Evolutionary conservation across 192 early-diverging fungal species (phyloP).

Genomic region (Dissophora ornata): DNA sequence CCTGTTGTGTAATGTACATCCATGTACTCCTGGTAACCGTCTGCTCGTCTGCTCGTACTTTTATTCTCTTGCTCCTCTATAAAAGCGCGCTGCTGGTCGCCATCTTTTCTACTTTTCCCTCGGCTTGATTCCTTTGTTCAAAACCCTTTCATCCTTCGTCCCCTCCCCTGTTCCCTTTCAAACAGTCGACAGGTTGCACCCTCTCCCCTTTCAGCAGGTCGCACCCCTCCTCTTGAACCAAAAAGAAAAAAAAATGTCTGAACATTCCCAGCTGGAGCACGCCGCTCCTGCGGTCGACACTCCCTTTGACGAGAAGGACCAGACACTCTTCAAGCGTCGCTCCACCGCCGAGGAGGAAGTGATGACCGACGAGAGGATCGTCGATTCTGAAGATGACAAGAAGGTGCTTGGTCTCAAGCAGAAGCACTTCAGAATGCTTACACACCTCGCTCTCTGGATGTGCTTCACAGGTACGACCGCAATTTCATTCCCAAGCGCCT

Average conservation of each 20-base stretch:
- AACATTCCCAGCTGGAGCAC: no score
- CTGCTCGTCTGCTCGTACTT: no score
- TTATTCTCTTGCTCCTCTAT: constrained; percentile 23
- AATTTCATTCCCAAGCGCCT: no score
- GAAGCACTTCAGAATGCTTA: constrained; percentile 14
- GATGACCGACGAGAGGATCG: constrained; percentile 14
- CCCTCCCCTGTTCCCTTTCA: constrained; percentile 5
- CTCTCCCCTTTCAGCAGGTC: no score
- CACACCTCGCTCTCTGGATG: constrained; percentile 29
- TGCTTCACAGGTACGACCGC: constrained; percentile 44
- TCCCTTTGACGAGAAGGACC: constrained; percentile 32
- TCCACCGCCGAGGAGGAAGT: constrained; percentile 16
- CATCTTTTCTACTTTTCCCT: constrained; percentile 15
- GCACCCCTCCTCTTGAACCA: constrained; percentile 3
- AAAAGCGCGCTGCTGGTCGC: constrained; percentile 10
- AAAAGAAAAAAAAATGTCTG: constrained; percentile 20
- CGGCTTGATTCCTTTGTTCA: constrained; percentile 43
- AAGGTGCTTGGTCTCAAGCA: constrained; percentile 36
- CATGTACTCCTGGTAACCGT: no score
- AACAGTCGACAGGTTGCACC: not conserved
- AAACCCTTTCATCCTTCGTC: constrained; percentile 9
- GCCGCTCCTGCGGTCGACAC: constrained; percentile 1
- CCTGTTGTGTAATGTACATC: no score
- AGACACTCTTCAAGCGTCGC: constrained; percentile 29
- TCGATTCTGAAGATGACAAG: constrained; percentile 30